Base-by-base conservation (phyloP, 208 protist species). In the Strigomonas culicis region DNA sequence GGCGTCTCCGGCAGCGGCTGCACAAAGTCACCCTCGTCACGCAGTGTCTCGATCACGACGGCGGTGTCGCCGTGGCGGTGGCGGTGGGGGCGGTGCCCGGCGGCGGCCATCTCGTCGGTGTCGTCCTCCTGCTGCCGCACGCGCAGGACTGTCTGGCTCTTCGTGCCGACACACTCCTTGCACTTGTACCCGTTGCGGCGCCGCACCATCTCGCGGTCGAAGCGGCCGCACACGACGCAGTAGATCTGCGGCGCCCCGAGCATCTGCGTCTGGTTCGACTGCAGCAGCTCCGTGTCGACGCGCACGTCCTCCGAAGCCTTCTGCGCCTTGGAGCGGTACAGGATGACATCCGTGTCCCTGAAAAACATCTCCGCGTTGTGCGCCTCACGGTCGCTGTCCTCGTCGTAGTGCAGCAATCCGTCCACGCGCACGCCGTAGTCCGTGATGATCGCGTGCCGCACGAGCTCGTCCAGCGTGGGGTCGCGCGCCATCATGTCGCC, bases 201-300 rank as follows among this genome's bases (percentile, higher is more conserved):
- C 21, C 77, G 69, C 49, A 90, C 82, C 82, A 92, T 87, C 53
- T 92, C 82, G 19, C 82, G 73, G 39, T 92, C 86, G 58, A 88
- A 90, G 32, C 86, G 82, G 46, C 86, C 82, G 60, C 86, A 92
- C 56, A 92, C 86, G 19, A 92, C 86, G 52, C 86, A 92, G 70
- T 88, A 92, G 21, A 88, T 82, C 39, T 80, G 75, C 21, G 86
- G 82, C 0, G 80, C 70, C 32, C 59, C 74, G 58, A 47, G 55
- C 44, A 49, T 51, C 50, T 64, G 52, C 7, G 70, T 52, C 65
- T 87, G 80, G 64, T 83, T 65, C 22, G 80, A 87, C 44, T 80
- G 81, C 51, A 91, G 66, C 11, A 91, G 47, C 53, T 92, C 82
- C 4, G 71, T 79, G 66, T 90, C 80, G 6, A 92, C 86, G 58